Evolutionary conservation across 257 asterid genomes (phyloP).

Genomic region (Striga asiatica): DNA sequence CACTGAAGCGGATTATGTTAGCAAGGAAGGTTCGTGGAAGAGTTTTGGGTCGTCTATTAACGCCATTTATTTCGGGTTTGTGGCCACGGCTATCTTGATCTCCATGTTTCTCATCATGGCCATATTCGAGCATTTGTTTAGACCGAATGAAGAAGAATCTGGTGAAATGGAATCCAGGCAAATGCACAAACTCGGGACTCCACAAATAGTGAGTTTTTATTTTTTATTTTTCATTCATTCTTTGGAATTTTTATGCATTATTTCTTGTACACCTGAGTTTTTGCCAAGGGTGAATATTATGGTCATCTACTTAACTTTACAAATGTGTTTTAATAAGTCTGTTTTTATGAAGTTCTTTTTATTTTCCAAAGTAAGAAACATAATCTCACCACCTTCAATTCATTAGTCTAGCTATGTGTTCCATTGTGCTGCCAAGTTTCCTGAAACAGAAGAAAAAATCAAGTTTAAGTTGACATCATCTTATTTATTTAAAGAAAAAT

Average conservation of each 20-base stretch:
- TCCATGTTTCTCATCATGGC: conserved; percentile 89
- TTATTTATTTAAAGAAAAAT: too few species aligned
- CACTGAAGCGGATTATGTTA: conserved; percentile 26
- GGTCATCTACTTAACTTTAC: too few species aligned
- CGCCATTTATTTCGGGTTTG: conserved; percentile 77
- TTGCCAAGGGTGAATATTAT: too few species aligned
- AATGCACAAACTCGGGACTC: conserved; percentile 26
- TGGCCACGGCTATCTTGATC: conserved; percentile 70
- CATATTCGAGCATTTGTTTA: conserved; percentile 53
- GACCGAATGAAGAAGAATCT: conserved; percentile 15
- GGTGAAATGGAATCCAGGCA: conserved; percentile 18
- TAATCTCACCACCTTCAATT: too few species aligned
- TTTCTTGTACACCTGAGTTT: background rate
- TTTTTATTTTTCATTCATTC: background rate
- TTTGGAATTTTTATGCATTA: background rate
- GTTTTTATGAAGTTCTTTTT: too few species aligned
- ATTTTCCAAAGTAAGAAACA: too few species aligned
- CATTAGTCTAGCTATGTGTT: too few species aligned
- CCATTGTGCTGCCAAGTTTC: too few species aligned
- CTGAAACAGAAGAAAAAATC: too few species aligned
- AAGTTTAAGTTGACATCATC: too few species aligned
- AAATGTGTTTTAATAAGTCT: too few species aligned
- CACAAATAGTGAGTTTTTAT: conserved; percentile 24
- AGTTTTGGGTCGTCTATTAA: conserved; percentile 67
- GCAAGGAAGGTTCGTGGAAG: conserved; percentile 41